Evolutionary conservation across 2,329 filamentous ascomycete species (phyloP), one percentile per base, ranked within the genome.

Genomic region (Claviceps digitariae): DNA sequence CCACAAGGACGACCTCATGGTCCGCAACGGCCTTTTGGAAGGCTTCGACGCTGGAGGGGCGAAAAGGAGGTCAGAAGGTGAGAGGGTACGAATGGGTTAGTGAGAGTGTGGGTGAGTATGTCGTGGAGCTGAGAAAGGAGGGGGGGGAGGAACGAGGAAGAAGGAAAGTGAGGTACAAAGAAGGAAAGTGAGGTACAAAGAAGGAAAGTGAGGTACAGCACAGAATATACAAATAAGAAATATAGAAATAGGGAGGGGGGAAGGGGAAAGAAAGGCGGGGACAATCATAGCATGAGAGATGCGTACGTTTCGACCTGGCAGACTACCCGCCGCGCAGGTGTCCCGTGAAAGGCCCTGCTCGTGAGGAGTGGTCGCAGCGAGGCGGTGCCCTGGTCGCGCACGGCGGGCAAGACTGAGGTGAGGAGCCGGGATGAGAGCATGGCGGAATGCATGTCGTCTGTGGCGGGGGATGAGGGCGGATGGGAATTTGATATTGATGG

Each of bases 1-100:
- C 91, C 64, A 97, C 74, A 56, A 96, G 73, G 61, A 95, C 79
- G 52, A 75, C 76, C 64, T 81, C 70, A 53, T 66, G 60, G 61
- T 72, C 63, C 53, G 72, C 66, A 55, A 84, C 61, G 54, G 77
- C 77, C 34, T 68, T 63, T 53, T 79, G 67, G 68, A 81, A 90
- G 31, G 82, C 79, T 25, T 71, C 64, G 65, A 76, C 78, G 59
- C 82, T 87, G 36, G 13, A 6, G 31, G 31, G n/a, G n/a, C n/a
- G n/a, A n/a, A n/a, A n/a, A n/a, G n/a, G n/a, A n/a, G n/a, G n/a
- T n/a, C n/a, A 34, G 10, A 36, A 36, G 34, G 15, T 13, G 57
- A 49, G 27, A 29, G 27, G 4, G 27, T 4, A 8, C 27, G 8
- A 4, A 29, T 29, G 27, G 4, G 4, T 29, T n/a, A n/a, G n/a